Base-by-base conservation (phyloP, 2,329 filamentous ascomycete genomes). In the Mariannaea elegans region DNA sequence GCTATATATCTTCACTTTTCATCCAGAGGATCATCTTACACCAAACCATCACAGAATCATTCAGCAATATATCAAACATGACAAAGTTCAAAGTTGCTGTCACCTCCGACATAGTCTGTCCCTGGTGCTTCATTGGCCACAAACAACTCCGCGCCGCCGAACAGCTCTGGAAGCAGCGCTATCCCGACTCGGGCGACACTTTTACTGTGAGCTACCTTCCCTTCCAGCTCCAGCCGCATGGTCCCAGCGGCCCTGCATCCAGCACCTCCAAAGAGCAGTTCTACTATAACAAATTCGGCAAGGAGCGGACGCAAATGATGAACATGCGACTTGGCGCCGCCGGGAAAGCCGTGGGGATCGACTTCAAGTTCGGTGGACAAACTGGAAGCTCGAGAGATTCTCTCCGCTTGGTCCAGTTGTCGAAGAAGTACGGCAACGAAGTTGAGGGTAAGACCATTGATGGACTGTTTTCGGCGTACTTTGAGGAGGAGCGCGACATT, bases 361-460 rank as follows among this genome's bases (percentile, higher is more conserved):
- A 68, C 41, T 80, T 83, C 63, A 73, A 84, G 19, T 91, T 89
- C 64, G 84, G 85, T 12, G 90, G 92, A 54, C 86, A 83, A 64
- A 87, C 87, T 6, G 93, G 93, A 46, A 91, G 89, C 70, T 94
- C 92, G 16, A 82, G 92, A 18, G 90, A 96, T 68, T 90, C 90
- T 56, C 93, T 97, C 75, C 85, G 93, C 34, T 66, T 84, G 9
- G 73, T 84, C 3, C 77, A 80, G 6, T 73, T 82, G 24, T 77
- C 80, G 69, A 76, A 88, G 83, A 75, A 69, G 58, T 71, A 87
- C 51, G 78, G 78, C 3, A 71, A 72, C 19, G 77, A 83, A 42
- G 67, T 82, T 42, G 86, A 92, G 78, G 86, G 83, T 36, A 80
- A 81, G 55, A 82, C 91, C 14, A 81, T 82, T 1, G 72, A 78